phyloP scores from a whole-genome alignment of 2,329 filamentous ascomycete species.

The Emericellopsis cladophorae region DNA sequence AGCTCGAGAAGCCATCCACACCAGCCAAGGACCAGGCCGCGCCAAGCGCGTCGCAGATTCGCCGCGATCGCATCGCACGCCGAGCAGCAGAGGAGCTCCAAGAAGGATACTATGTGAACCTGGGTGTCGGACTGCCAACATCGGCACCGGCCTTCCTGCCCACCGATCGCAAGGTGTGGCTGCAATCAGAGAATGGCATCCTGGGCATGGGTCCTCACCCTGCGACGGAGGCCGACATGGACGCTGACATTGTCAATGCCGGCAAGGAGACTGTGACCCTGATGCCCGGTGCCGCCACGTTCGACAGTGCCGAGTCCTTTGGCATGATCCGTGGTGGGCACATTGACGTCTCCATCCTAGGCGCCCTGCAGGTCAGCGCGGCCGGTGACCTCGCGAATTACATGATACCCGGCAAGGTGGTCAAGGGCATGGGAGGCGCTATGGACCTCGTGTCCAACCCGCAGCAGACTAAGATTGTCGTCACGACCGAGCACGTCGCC shows the following conservation, averaged over 20 bases:
- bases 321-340: constrained; percentile 79
- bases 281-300: constrained; percentile 61
- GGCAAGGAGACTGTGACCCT: constrained; percentile 81
- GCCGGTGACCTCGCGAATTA: constrained; percentile 75
- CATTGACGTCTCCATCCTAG: constrained; percentile 73
- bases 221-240: constrained; percentile 49
- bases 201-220: constrained; percentile 76
- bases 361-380: constrained; percentile 69
- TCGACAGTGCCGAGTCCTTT: constrained; percentile 73
- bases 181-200: constrained; percentile 81
- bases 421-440: constrained; percentile 78
- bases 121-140: constrained; percentile 77
- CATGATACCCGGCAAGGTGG: constrained; percentile 79
- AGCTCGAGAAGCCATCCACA: constrained; percentile 29
- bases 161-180: constrained; percentile 59
- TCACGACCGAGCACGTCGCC: constrained; percentile 57
- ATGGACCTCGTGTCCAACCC: constrained; percentile 65
- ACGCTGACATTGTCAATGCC: constrained; percentile 73
- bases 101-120: constrained; percentile 67
- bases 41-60: constrained; percentile 32
- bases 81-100: constrained; percentile 72
- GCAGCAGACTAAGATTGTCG: constrained; percentile 58
- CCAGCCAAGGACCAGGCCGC: constrained; percentile 20
- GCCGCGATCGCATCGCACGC: constrained; percentile 60
- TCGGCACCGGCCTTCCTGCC: constrained; percentile 69